Percentiles rank a stretch among this genome's conserved stretches.
Conservation (phyloP, 2,329 filamentous ascomycete species). For the Parafenestella ontariensis region DNA sequence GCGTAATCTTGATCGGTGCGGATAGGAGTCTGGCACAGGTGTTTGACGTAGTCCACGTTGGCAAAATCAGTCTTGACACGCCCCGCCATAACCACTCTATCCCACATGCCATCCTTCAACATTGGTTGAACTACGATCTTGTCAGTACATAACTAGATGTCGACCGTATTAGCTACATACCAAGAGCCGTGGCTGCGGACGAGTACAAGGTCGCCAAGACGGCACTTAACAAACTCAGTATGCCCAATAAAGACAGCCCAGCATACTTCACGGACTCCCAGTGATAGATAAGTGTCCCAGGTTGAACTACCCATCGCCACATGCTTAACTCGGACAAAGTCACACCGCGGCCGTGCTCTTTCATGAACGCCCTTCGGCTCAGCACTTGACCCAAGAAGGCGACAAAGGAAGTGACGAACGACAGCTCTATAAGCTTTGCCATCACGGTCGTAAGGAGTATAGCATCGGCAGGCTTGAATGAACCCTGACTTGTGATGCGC, state of each 20-base stretch:
- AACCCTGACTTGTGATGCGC: slow-evolving; percentile 60
- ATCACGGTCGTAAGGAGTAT: slow-evolving; percentile 71
- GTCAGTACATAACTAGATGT: not conserved
- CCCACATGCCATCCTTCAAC: slow-evolving; percentile 64
- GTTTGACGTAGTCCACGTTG: slow-evolving; percentile 64
- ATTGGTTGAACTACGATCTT: slow-evolving; percentile 67
- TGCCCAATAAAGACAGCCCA: slow-evolving; percentile 68
- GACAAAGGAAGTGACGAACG: slow-evolving; percentile 79
- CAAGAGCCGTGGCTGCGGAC: slow-evolving; percentile 75
- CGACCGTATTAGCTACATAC: slow-evolving; percentile 32
- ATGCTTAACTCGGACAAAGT: slow-evolving; percentile 80
- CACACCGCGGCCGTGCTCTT: slow-evolving; percentile 65
- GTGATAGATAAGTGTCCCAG: slow-evolving; percentile 75
- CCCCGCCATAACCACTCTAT: slow-evolving; percentile 60
- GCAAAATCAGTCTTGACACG: slow-evolving; percentile 68
- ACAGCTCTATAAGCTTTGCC: slow-evolving; percentile 78
- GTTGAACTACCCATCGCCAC: slow-evolving; percentile 71
- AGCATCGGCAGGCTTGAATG: slow-evolving; percentile 67
- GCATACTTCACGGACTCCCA: slow-evolving; percentile 70
- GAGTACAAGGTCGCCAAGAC: slow-evolving; percentile 75
- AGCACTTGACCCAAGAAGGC: slow-evolving; percentile 77
- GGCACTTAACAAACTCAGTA: slow-evolving; percentile 69
- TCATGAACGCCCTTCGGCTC: slow-evolving; percentile 71
- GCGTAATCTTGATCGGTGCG: slow-evolving; percentile 50
- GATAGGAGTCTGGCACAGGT: slow-evolving; percentile 69